phyloP scores from a whole-genome alignment of 1,284 basidiomycete species.

The Moesziomyces globuligerus region DNA sequence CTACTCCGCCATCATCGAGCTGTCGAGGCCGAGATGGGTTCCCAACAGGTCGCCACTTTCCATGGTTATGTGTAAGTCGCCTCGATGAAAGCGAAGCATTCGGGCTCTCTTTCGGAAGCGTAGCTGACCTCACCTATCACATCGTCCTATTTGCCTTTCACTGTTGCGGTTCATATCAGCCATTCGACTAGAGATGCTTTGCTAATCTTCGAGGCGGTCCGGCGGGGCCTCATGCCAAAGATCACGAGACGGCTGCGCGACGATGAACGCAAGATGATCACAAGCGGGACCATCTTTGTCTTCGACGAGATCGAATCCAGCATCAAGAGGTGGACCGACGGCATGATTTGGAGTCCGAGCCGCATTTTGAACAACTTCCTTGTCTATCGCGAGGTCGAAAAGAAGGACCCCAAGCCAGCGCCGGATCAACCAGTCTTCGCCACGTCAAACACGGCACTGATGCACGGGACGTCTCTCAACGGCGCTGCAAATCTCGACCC shows the following conservation, averaged over 20 bases:
- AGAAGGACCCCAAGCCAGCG: slow-evolving; percentile 44
- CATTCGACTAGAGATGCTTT: slow-evolving; percentile 94
- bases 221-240: slow-evolving; percentile 86
- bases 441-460: slow-evolving; percentile 19
- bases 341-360: slow-evolving; percentile 89
- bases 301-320: slow-evolving; percentile 97
- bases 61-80: slow-evolving; percentile 27
- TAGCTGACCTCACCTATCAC: background rate
- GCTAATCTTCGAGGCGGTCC: slow-evolving; percentile 92
- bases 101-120: background rate
- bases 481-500: slow-evolving; percentile 2
- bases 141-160: background rate
- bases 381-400: slow-evolving; percentile 68
- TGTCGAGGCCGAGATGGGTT: slow-evolving; percentile 14
- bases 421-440: slow-evolving; percentile 31
- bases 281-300: slow-evolving; percentile 92
- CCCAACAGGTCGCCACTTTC: slow-evolving; percentile 24
- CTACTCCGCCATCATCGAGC: background rate
- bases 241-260: slow-evolving; percentile 94
- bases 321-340: slow-evolving; percentile 98
- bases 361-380: slow-evolving; percentile 93
- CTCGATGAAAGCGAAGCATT: too few species aligned
- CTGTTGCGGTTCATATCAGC: slow-evolving; percentile 70
- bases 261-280: slow-evolving; percentile 86
- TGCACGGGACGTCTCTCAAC: slow-evolving; percentile 14